Evolutionary conservation across 1,284 basidiomycete genomes (phyloP), one percentile per base, ranked within the genome.

Genomic region (Ustanciosporium gigantosporum): DNA sequence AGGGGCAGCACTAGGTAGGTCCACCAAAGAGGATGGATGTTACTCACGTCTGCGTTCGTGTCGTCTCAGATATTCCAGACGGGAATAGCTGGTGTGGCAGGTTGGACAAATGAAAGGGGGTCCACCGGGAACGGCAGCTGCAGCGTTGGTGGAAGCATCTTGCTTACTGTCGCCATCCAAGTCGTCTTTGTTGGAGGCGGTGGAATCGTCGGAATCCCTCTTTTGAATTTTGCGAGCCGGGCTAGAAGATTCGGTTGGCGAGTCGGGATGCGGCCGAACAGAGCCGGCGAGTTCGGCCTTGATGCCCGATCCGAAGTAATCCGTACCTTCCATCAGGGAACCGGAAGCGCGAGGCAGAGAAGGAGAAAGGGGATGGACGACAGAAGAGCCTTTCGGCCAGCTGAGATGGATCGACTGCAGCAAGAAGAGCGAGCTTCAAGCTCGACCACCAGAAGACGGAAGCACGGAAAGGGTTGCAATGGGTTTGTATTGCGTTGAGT

Each of bases 101-200:
- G 73, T 73, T 17, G 71, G 69, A 41, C 74, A 76, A 15, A 73
- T 58, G 36, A 74, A 76, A 11, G 74, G 74, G 8, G 74, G 74
- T 0, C 74, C 74, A 31, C 60, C 53, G 2, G 70, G 64, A 7
- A 52, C 38, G 7, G 70, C 36, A 5, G 46, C 49, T 11, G 42
- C 45, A 13, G 42, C 35, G 36, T 52, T 46, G 36, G 38, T 49
- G 27, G 51, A 34, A n/a, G n/a, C n/a, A n/a, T n/a, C n/a, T n/a
- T n/a, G n/a, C n/a, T n/a, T n/a, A 20, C 43, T 46, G 31, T 44
- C 44, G 31, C 43, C 32, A 38, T 43, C 41, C 27, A 37, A 38
- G 46, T 15, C 25, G 51, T 47, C 41, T n/a, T 49, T 37, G 44
- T 47, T 44, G 44, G 52, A 56, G 25, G n/a, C 48, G 25, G 51